A percentile compares a stretch with the other conserved stretches of the same genome.
These are phyloP conservation scores for Apiospora malaysiana DNA, from an alignment of 2,329 filamentous ascomycete species.

Conservation along the genomic window DNA sequence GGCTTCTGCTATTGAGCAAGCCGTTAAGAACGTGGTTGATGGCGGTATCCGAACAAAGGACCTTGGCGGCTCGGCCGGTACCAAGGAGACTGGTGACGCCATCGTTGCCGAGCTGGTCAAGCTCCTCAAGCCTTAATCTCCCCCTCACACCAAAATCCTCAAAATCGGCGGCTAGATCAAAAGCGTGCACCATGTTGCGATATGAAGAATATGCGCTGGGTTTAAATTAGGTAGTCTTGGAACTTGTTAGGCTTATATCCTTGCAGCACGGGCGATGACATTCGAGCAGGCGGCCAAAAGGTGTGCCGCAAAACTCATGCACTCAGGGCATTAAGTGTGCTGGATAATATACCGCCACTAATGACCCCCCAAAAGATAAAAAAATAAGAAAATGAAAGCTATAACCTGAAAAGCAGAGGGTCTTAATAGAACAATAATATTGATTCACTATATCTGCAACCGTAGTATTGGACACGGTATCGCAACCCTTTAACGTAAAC, in stretches of 20 bases:
- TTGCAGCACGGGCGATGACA: background rate
- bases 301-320: background rate
- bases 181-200: background rate
- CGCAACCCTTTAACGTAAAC: no score
- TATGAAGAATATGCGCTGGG: background rate
- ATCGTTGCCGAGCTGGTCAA: slow-evolving; percentile 76
- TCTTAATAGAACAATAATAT: no score
- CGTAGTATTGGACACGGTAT: no score
- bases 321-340: background rate
- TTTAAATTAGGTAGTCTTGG: background rate
- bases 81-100: slow-evolving; percentile 79
- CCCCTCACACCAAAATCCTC: background rate
- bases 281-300: background rate
- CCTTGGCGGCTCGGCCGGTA: slow-evolving; percentile 78
- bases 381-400: background rate
- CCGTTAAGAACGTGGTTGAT: slow-evolving; percentile 82
- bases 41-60: slow-evolving; percentile 80
- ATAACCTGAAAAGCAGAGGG: background rate
- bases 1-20: slow-evolving; percentile 79
- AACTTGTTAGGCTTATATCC: background rate
- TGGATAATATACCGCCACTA: background rate
- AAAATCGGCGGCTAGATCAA: background rate
- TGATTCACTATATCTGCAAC: no score
- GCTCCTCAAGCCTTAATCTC: slow-evolving; percentile 57
- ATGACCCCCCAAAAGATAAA: no score